Evolutionary conservation across 2,329 filamentous ascomycete genomes (phyloP).

Genomic region (Elsinoe ampelina): DNA sequence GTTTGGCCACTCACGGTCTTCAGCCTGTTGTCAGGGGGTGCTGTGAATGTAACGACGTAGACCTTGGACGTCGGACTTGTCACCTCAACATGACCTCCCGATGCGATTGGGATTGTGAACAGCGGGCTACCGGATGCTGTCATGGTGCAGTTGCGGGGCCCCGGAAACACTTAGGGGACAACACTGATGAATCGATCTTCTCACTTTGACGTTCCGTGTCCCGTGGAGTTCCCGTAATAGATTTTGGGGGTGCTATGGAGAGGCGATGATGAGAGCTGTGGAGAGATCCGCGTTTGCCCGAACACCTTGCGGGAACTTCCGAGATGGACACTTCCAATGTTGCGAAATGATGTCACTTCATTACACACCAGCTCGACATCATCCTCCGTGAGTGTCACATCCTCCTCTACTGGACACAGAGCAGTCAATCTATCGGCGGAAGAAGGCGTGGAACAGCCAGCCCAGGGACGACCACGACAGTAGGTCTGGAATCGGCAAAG

Average conservation of each 20-base stretch:
- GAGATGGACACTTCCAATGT: no score
- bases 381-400: no score
- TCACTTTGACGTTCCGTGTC: not conserved
- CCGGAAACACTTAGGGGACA: not conserved
- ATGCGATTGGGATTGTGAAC: slow-evolving; percentile 25
- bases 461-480: no score
- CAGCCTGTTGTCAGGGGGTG: slow-evolving; percentile 67
- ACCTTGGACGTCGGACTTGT: slow-evolving; percentile 51
- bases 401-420: no score
- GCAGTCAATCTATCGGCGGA: no score
- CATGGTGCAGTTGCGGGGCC: slow-evolving; percentile 5
- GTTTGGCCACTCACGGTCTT: slow-evolving; percentile 38
- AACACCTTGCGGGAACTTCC: not conserved
- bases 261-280: not conserved
- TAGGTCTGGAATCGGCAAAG: no score
- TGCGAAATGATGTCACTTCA: no score
- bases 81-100: slow-evolving; percentile 41
- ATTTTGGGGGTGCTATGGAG: not conserved
- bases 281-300: not conserved
- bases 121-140: slow-evolving; percentile 15
- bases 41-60: slow-evolving; percentile 64
- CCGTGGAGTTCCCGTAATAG: not conserved
- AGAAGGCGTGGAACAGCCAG: no score
- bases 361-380: no score
- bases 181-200: not conserved